These are phyloP conservation scores for Rhododendron kiyosumense DNA, from an alignment of 148 eudicot genomes.

Conservation along the genomic window DNA sequence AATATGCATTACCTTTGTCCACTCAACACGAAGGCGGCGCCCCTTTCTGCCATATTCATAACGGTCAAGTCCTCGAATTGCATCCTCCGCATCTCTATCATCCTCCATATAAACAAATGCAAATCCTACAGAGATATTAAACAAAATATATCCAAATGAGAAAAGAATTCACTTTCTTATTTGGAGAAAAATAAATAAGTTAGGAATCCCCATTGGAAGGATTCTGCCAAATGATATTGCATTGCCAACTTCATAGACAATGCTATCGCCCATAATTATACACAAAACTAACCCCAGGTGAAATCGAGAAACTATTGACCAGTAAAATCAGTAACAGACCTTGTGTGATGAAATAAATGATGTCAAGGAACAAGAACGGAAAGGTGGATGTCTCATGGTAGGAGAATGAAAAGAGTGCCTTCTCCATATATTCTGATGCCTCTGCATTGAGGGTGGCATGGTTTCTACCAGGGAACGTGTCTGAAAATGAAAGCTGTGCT, in stretches of 20 bases:
- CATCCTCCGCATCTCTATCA: slow-evolving; percentile 91
- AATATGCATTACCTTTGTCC: slow-evolving; percentile 72
- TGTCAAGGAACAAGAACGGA: slow-evolving; percentile 66
- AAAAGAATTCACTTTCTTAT: neutral
- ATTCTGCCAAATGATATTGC: neutral
- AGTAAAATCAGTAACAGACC: slow-evolving; percentile 71
- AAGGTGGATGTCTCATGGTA: slow-evolving; percentile 58
- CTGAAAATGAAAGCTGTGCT: slow-evolving; percentile 57
- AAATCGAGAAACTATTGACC: slow-evolving; percentile 27
- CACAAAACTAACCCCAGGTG: slow-evolving; percentile 12
- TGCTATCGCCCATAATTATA: neutral
- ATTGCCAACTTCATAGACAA: slow-evolving; percentile 6
- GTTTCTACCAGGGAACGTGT: slow-evolving; percentile 37
- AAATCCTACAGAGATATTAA: slow-evolving; percentile 41
- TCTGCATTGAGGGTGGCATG: slow-evolving; percentile 45
- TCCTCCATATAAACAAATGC: slow-evolving; percentile 88
- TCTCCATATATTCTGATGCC: slow-evolving; percentile 55
- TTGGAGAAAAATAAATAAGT: neutral
- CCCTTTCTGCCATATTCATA: slow-evolving; percentile 86
- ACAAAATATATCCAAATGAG: neutral
- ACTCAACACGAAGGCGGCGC: slow-evolving; percentile 88
- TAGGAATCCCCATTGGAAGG: slow-evolving; percentile 11
- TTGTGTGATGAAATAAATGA: slow-evolving; percentile 51
- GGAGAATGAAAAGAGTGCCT: slow-evolving; percentile 49
- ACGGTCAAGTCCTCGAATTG: slow-evolving; percentile 73